Conservation (phyloP, 805 yeast genomes). For the Saccharomycopsis oosterbeekiorum region DNA sequence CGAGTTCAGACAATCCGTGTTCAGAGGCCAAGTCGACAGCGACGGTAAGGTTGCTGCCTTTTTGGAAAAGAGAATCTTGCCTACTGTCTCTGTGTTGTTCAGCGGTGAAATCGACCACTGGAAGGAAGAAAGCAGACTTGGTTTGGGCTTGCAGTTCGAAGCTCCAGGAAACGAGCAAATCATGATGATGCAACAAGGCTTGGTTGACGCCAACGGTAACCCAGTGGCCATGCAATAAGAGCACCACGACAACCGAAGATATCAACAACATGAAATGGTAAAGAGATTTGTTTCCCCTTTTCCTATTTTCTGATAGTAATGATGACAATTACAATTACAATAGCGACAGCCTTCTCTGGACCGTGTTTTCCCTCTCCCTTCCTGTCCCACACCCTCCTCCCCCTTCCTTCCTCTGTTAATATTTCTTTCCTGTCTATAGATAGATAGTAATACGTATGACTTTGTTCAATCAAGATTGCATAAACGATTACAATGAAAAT, state of each 20-base stretch:
- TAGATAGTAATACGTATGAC: slow-evolving; percentile 1
- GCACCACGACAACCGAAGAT: too few species aligned
- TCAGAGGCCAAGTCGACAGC: slow-evolving; percentile 91
- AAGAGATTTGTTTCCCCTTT: not conserved
- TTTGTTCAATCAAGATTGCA: not conserved
- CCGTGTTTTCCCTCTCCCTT: not conserved
- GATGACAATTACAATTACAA: too few species aligned
- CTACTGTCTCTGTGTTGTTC: slow-evolving; percentile 81
- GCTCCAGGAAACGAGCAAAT: slow-evolving; percentile 52
- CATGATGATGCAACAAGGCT: slow-evolving; percentile 67
- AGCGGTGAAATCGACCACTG: slow-evolving; percentile 88
- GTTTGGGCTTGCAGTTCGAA: slow-evolving; percentile 93
- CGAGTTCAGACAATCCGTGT: slow-evolving; percentile 92
- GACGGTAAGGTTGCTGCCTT: slow-evolving; percentile 84
- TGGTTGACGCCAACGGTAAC: slow-evolving; percentile 74
- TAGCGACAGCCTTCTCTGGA: too few species aligned
- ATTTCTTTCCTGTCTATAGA: slow-evolving; percentile 1
- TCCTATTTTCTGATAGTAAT: not conserved
- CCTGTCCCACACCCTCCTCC: not conserved
- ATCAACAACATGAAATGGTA: too few species aligned
- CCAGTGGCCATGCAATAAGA: slow-evolving; percentile 42
- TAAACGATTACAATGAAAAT: not conserved
- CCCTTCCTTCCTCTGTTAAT: not conserved
- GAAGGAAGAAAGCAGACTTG: slow-evolving; percentile 69
- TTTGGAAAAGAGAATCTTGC: slow-evolving; percentile 88